phyloP scores from a whole-genome alignment of 441 rosid species.

The Adansonia gregorii region DNA sequence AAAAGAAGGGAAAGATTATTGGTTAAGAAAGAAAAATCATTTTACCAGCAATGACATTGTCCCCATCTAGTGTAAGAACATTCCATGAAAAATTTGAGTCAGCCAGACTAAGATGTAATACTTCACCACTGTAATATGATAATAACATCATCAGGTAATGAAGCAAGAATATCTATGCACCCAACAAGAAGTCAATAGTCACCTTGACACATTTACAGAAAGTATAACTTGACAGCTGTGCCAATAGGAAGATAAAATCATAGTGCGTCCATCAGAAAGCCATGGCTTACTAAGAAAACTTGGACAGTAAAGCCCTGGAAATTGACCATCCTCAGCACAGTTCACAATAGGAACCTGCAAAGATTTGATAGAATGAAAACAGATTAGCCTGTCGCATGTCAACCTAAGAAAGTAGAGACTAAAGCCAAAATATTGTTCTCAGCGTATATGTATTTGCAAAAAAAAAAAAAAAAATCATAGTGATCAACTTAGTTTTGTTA shows the following conservation, averaged over 20 bases:
- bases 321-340: slow-evolving; percentile 70
- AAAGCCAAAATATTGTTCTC: background rate
- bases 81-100: slow-evolving; percentile 75
- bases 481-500: background rate
- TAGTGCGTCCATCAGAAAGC: slow-evolving; percentile 87
- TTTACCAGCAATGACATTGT: slow-evolving; percentile 80
- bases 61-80: slow-evolving; percentile 69
- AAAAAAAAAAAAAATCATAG: background rate
- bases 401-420: background rate
- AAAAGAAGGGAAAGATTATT: background rate
- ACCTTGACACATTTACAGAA: slow-evolving; percentile 73
- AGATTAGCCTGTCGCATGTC: background rate
- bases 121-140: slow-evolving; percentile 61
- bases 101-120: slow-evolving; percentile 65
- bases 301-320: slow-evolving; percentile 84
- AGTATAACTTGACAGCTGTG: slow-evolving; percentile 71
- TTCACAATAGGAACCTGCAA: slow-evolving; percentile 74
- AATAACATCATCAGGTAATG: slow-evolving; percentile 26
- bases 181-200: slow-evolving; percentile 22
- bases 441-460: background rate
- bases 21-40: slow-evolving; percentile 20
- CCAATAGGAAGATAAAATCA: slow-evolving; percentile 80
- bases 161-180: slow-evolving; percentile 6
- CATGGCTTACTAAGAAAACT: slow-evolving; percentile 63
- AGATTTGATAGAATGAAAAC: slow-evolving; percentile 17